These are phyloP conservation scores for Fomitopsis schrenkii DNA, from an alignment of 1,284 basidiomycete genomes.

Conservation along the genomic window DNA sequence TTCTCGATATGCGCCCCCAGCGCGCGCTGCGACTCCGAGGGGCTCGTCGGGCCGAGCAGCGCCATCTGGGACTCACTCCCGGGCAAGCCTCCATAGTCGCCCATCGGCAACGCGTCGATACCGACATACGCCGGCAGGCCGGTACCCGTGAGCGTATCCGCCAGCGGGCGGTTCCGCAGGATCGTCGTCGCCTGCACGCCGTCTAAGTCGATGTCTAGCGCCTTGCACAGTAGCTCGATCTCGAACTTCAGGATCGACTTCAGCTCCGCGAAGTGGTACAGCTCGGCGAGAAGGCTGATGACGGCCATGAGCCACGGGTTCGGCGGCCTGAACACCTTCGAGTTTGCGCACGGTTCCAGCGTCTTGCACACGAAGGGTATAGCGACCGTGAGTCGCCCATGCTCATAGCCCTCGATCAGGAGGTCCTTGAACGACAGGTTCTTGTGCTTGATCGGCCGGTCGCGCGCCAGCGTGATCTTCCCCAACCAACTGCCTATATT, in stretches of 20 bases:
- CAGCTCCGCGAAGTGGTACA: conserved; percentile 96
- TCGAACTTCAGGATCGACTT: conserved; percentile 99
- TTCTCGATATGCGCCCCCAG: conserved; percentile 72
- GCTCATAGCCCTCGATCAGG: conserved; percentile 93
- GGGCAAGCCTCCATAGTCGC: conserved; percentile 53
- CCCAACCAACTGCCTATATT: conserved; percentile 97
- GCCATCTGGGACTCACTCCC: conserved; percentile 54
- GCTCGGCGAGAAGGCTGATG: conserved; percentile 86
- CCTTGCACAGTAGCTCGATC: conserved; percentile 96
- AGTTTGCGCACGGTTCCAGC: conserved; percentile 86
- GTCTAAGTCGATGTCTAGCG: conserved; percentile 86
- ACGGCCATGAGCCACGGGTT: conserved; percentile 99
- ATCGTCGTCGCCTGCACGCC: conserved; percentile 83
- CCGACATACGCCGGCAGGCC: conserved; percentile 67
- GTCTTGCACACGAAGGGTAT: conserved; percentile 99
- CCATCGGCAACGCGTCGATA: conserved; percentile 68
- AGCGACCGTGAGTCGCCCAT: conserved; percentile 86
- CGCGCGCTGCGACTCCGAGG: conserved; percentile 56
- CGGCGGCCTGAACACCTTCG: conserved; percentile 90
- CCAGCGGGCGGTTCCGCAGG: conserved; percentile 65
- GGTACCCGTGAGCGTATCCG: conserved; percentile 49
- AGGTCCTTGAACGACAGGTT: conserved; percentile 97
- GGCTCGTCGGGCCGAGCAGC: conserved; percentile 46
- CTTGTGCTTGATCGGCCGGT: conserved; percentile 90
- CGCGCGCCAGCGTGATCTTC: conserved; percentile 86